Base-by-base conservation (phyloP, 352 stramenopile genomes). In the Phytophthora pluvialis region DNA sequence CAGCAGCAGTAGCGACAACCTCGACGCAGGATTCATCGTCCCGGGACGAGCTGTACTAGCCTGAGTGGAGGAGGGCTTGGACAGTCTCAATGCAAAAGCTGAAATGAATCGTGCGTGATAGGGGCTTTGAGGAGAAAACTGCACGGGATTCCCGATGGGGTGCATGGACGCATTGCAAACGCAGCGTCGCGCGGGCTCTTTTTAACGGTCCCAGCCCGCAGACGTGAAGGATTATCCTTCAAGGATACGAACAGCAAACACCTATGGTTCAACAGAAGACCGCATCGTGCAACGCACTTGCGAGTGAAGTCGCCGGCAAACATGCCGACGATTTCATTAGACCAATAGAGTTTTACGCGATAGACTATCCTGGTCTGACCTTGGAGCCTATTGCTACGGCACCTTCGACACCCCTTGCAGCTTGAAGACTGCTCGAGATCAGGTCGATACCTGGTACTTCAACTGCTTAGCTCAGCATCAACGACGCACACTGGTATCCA, bases 91-190 rank as follows among this genome's bases (percentile, higher is more conserved):
- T 40, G 43, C 13, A 57, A 32, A 64, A 70, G 21, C 55, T 16
- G 10, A 66, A 70, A 25, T 70, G 62, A 53, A 25, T 38, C 13
- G 26, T 43, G n/a, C n/a, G n/a, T 35, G 11, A 5, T 6, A 39
- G 15, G 1, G 5, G 33, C 21, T 40, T 29, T 26, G 33, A 32
- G 61, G 60, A 69, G 53, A 60, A 69, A 62, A 63, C 7, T 25
- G 49, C 21, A 52, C 28, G 36, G 9, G 52, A 21, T 54, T 38
- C 61, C 61, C 65, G 36, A 21, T 67, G 55, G 45, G 40, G 55
- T 66, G 63, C 63, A 26, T 40, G 10, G 15, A 58, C 6, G 61
- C 64, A 72, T 72, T 68, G 58, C 64, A 55, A 54, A 67, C 57
- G 42, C 42, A n/a, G 26, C 16, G 45, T 45, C 45, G 28, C 13